Percentiles rank a stretch among this genome's conserved stretches.
These are phyloP conservation scores for Calonectria multiphialidica DNA, from an alignment of 2,329 filamentous ascomycete genomes.

Conservation along the genomic window DNA sequence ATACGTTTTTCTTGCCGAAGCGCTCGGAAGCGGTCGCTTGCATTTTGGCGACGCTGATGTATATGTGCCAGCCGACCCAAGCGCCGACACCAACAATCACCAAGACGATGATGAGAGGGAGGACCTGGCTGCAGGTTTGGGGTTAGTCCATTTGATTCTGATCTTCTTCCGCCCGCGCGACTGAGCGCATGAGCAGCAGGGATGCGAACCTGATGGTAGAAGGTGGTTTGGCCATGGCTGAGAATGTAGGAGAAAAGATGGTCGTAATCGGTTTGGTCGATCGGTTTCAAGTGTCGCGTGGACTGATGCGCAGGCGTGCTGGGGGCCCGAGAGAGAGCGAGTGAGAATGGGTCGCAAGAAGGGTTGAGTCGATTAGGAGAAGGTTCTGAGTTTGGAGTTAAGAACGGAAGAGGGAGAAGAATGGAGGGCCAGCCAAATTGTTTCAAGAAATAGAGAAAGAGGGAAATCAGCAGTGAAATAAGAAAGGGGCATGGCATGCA, in stretches of 20 bases:
- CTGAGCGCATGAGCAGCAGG: not conserved
- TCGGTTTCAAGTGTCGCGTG: conserved; percentile 5
- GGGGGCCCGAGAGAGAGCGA: not conserved
- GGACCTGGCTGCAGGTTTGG: conserved; percentile 62
- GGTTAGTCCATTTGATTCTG: conserved; percentile 15
- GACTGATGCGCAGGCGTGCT: not conserved
- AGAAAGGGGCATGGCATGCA: conserved; percentile 16
- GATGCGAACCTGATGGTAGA: conserved; percentile 37
- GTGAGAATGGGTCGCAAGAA: not conserved
- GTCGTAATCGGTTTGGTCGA: not conserved
- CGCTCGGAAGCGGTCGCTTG: conserved; percentile 73
- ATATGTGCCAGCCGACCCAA: conserved; percentile 80
- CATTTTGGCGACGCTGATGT: conserved; percentile 75
- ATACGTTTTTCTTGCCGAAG: conserved; percentile 81
- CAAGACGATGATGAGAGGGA: conserved; percentile 77
- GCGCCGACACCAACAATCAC: conserved; percentile 70
- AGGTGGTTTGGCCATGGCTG: conserved; percentile 38
- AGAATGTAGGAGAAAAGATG: not conserved
- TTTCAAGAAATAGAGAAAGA: not conserved
- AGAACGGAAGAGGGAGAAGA: not conserved
- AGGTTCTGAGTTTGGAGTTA: not conserved
- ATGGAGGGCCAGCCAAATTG: not conserved
- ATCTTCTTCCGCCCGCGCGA: not conserved
- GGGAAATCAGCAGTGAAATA: not conserved
- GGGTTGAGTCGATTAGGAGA: not conserved